Conservation (phyloP, 1,284 basidiomycete genomes). For the Cryptococcus sp. region DNA sequence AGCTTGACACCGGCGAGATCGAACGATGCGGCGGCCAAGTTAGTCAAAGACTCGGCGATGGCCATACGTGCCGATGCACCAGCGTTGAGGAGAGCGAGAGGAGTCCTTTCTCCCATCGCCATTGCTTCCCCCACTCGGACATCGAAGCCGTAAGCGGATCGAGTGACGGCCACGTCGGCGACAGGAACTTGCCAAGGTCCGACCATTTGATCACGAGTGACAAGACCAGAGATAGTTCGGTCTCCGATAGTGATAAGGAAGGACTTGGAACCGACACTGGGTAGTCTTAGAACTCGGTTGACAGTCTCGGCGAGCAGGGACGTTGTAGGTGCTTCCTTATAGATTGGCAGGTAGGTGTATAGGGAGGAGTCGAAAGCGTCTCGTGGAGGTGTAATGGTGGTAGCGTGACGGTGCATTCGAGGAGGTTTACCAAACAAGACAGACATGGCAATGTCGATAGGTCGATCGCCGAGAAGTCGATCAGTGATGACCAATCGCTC, state of each 20-base stretch:
- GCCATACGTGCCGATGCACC: constrained; percentile 94
- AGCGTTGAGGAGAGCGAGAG: constrained; percentile 78
- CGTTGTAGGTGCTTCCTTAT: constrained; percentile 35
- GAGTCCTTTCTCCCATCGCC: constrained; percentile 96
- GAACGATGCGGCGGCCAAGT: constrained; percentile 78
- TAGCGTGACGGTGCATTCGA: constrained; percentile 76
- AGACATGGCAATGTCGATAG: constrained; percentile 88
- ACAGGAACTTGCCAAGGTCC: constrained; percentile 98
- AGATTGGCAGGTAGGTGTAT: constrained; percentile 56
- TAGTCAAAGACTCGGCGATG: constrained; percentile 88
- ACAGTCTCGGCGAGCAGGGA: constrained; percentile 60
- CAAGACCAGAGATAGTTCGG: constrained; percentile 87
- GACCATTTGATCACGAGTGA: constrained; percentile 97
- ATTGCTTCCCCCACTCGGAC: constrained; percentile 86
- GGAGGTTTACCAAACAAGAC: constrained; percentile 96
- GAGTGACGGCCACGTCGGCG: constrained; percentile 94
- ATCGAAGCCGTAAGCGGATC: constrained; percentile 88
- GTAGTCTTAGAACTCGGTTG: constrained; percentile 80
- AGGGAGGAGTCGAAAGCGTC: constrained; percentile 70
- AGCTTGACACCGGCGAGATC: constrained; percentile 78
- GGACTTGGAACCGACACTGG: constrained; percentile 89
- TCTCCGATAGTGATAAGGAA: constrained; percentile 99
- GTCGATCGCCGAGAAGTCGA: constrained; percentile 69
- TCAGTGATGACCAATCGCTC: constrained; percentile 87
- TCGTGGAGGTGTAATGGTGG: constrained; percentile 55